Base-by-base conservation (phyloP, 2,329 filamentous ascomycete species). In the Diaporthe humulicola region DNA sequence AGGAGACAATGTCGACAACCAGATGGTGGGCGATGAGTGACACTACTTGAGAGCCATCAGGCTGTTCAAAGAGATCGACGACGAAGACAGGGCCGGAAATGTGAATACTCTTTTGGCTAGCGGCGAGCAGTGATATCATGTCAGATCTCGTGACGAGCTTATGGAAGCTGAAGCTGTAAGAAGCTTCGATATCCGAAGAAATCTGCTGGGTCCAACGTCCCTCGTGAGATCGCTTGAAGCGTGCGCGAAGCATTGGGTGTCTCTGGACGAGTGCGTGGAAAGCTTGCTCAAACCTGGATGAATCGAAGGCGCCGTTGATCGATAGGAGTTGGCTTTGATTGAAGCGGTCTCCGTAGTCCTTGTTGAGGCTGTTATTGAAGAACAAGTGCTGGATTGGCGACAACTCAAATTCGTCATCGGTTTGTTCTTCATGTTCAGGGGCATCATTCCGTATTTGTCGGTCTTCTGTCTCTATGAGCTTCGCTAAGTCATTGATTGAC, bases 271-370 rank as follows among this genome's bases (percentile, higher is more conserved):
- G 84, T 6, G 78, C 56, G n/a, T 86, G 82, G 66, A 87, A 87
- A 1, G 87, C 87, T 1, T 81, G 77, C n/a, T 85, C 81, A 17
- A 89, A 82, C n/a, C 81, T 81, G 58, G 81, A 78, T 0, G 84
- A 85, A 25, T 81, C 82, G n/a, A 80, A 80, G 1, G 78, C 69
- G 57, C 83, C 81, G 6, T 61, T 61, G 38, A 61, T 61, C 2
- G 58, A 61, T 15, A 61, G 15, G 7, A 81, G 78, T 5, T 89
- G 80, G 58, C 84, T 80, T 28, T 88, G 82, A 0, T 89, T 86
- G 56, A 87, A 83, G 76, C 88, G 87, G 3, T 87, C 87, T 3
- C 90, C 85, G 52, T 90, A 91, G 0, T 87, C 86, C 57, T 88
- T 88, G 15, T 42, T 42, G 38, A n/a, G 12, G 38, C 58, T 61